Evolutionary conservation across 208 protist genomes (phyloP).

Genomic region (Crithidia acanthocephali): DNA sequence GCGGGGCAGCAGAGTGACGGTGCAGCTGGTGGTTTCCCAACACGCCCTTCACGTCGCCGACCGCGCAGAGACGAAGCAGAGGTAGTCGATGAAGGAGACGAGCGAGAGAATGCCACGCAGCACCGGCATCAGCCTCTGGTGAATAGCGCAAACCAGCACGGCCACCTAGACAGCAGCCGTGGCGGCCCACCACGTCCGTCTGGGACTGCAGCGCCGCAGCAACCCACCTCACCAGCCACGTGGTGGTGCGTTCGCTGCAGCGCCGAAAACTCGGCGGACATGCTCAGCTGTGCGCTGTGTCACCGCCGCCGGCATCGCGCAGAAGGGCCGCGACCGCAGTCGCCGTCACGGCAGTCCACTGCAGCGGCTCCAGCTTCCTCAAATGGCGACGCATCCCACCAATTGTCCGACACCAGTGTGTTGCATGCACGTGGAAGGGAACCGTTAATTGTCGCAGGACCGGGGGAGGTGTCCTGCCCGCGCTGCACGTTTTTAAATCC

Average conservation of each 20-base stretch:
- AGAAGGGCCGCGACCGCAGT: constrained; percentile 18
- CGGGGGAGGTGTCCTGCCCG: constrained; percentile 35
- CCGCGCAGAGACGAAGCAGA: neutral
- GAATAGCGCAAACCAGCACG: too few relatives aligned
- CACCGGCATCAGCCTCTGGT: too few relatives aligned
- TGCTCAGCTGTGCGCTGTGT: constrained; percentile 30
- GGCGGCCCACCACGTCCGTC: too few relatives aligned
- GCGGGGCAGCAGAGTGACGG: neutral
- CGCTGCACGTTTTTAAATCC: constrained; percentile 49
- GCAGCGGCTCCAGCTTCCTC: too few relatives aligned
- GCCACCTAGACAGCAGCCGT: too few relatives aligned
- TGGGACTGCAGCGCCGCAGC: neutral
- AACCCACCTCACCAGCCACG: neutral
- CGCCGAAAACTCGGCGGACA: constrained; percentile 21
- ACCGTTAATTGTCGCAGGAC: constrained; percentile 6
- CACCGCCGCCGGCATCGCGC: constrained; percentile 25
- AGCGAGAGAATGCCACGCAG: neutral
- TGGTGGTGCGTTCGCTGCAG: constrained; percentile 32
- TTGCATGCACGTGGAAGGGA: neutral
- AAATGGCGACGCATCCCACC: too few relatives aligned
- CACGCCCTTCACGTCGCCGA: neutral
- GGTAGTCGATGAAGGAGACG: neutral
- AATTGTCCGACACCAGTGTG: neutral
- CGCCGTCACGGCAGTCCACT: too few relatives aligned
- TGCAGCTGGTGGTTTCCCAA: neutral